A percentile compares a stretch with the other conserved stretches of the same genome.
Conservation (phyloP, 345 rosid species). For the Kernera saxatilis region DNA sequence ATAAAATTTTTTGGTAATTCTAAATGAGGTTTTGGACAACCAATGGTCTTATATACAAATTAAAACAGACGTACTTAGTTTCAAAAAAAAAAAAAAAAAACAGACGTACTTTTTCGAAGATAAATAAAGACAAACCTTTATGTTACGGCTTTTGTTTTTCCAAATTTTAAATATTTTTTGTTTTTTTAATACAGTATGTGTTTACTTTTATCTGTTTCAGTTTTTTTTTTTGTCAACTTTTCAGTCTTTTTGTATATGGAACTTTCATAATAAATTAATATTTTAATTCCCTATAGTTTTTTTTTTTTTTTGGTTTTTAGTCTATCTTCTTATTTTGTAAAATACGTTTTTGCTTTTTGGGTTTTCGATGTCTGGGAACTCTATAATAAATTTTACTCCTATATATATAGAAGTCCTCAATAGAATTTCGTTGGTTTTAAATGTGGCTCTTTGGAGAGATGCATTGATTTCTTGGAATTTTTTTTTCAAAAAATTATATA, state of each 20-base stretch:
- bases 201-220: no score
- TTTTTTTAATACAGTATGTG: background rate
- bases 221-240: no score
- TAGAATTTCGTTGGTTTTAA: constrained; percentile 6
- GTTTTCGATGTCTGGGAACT: background rate
- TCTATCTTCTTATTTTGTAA: background rate
- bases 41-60: background rate
- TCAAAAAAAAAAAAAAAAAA: no score
- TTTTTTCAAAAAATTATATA: no score
- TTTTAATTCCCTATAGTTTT: background rate
- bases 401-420: background rate
- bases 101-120: background rate
- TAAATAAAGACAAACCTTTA: background rate
- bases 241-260: background rate
- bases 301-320: background rate
- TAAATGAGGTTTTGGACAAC: background rate
- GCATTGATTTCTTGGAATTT: constrained; percentile 4
- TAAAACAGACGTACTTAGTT: background rate
- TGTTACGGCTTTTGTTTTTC: background rate
- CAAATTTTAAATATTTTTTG: background rate
- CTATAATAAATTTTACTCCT: background rate
- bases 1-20: background rate
- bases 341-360: background rate
- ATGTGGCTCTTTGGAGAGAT: background rate
- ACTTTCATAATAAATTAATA: background rate